Conservation (phyloP, 176 grass and related monocot genomes). For the Oryza officinalis region DNA sequence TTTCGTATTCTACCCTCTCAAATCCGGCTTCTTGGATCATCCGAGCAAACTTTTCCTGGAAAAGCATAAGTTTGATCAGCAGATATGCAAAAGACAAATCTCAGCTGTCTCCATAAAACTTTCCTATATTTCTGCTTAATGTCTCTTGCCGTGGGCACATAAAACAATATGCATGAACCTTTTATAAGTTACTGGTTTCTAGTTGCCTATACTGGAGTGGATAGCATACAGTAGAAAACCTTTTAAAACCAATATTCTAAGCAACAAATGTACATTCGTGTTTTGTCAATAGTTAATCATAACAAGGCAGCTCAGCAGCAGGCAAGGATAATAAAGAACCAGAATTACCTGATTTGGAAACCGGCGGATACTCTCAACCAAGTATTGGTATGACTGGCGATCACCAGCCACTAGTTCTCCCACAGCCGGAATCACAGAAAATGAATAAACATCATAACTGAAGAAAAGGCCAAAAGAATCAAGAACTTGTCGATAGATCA, state of each 20-base stretch:
- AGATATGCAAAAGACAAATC: not conserved
- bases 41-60: conserved; percentile 77
- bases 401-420: conserved; percentile 87
- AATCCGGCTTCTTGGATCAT: conserved; percentile 96
- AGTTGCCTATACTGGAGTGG: not conserved
- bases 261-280: not conserved
- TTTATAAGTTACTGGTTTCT: not conserved
- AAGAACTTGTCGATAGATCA: not conserved
- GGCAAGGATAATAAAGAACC: not conserved
- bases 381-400: conserved; percentile 82
- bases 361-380: conserved; percentile 84
- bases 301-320: not conserved
- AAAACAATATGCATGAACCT: not conserved
- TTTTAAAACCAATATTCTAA: not conserved
- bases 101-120: not conserved
- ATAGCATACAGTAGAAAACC: not conserved
- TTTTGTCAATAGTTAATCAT: not conserved
- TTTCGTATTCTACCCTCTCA: conserved; percentile 84
- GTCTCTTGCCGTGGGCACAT: not conserved
- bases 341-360: conserved; percentile 79
- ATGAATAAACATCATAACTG: conserved; percentile 90
- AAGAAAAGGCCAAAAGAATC: not conserved
- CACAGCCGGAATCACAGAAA: conserved; percentile 87
- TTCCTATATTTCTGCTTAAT: not conserved
- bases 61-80: conserved; percentile 19